phyloP scores from a whole-genome alignment of 495 filamentous ascomycete genomes.

The Annulohypoxylon stygium region DNA sequence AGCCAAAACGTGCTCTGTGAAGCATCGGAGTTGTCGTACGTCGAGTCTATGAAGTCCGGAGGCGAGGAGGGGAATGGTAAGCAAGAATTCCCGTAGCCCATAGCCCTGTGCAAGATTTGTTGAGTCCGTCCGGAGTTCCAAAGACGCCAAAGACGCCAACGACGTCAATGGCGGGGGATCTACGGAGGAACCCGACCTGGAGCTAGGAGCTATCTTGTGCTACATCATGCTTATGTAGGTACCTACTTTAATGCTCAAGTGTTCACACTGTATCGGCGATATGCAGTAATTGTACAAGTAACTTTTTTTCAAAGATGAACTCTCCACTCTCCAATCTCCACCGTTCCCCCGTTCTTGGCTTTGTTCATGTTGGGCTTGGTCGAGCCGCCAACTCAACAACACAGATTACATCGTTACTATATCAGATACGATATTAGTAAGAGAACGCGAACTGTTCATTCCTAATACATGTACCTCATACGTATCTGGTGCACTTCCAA shows the following conservation, averaged over 20 bases:
- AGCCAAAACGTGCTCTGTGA: conserved; percentile 30
- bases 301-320: no score
- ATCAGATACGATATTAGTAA: no score
- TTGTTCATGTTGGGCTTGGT: no score
- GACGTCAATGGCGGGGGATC: conserved; percentile 43
- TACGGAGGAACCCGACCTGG: conserved; percentile 28
- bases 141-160: conserved; percentile 21
- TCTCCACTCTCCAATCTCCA: no score
- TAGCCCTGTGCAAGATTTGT: conserved; percentile 30
- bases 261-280: conserved; percentile 18
- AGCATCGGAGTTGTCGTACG: conserved; percentile 30
- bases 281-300: neutral
- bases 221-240: neutral
- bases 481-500: no score
- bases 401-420: no score
- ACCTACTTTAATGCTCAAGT: neutral
- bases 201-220: neutral
- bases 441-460: no score
- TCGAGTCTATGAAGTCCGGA: conserved; percentile 4
- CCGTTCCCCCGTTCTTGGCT: no score
- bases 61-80: neutral
- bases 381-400: no score
- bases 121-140: conserved; percentile 28
- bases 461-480: no score
- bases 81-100: conserved; percentile 6